phyloP scores from a whole-genome alignment of 345 rosid species.

The Litchi chinensis region DNA sequence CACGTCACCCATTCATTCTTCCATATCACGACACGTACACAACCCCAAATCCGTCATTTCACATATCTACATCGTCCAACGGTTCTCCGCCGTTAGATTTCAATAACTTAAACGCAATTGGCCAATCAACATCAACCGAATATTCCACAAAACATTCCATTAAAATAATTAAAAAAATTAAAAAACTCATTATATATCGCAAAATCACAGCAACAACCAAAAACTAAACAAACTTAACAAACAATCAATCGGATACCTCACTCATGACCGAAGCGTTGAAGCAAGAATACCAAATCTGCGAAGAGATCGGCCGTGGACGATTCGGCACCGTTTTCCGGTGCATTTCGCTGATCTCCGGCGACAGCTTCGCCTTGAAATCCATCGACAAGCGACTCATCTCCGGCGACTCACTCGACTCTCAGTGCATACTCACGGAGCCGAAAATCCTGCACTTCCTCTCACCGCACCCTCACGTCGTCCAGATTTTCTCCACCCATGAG shows the following conservation, averaged over 20 bases:
- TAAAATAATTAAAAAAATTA: neutral
- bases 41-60: neutral
- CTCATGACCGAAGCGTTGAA: slow-evolving; percentile 53
- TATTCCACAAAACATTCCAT: slow-evolving; percentile 35
- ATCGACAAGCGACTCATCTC: slow-evolving; percentile 51
- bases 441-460: slow-evolving; percentile 43
- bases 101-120: neutral
- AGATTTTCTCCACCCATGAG: slow-evolving; percentile 37
- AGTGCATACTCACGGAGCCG: slow-evolving; percentile 51
- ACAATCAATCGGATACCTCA: neutral
- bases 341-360: slow-evolving; percentile 30
- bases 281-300: slow-evolving; percentile 46
- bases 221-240: neutral
- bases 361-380: slow-evolving; percentile 60
- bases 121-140: slow-evolving; percentile 8
- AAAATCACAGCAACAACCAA: neutral
- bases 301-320: slow-evolving; percentile 70
- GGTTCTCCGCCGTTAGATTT: slow-evolving; percentile 23
- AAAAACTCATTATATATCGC: neutral
- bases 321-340: slow-evolving; percentile 63
- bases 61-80: slow-evolving; percentile 12
- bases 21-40: neutral
- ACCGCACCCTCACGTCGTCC: slow-evolving; percentile 42
- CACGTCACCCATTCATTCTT: neutral
- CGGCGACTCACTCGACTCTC: slow-evolving; percentile 64